These are phyloP conservation scores for Penicillium goetzii DNA, from an alignment of 495 filamentous ascomycete species.

Conservation along the genomic window DNA sequence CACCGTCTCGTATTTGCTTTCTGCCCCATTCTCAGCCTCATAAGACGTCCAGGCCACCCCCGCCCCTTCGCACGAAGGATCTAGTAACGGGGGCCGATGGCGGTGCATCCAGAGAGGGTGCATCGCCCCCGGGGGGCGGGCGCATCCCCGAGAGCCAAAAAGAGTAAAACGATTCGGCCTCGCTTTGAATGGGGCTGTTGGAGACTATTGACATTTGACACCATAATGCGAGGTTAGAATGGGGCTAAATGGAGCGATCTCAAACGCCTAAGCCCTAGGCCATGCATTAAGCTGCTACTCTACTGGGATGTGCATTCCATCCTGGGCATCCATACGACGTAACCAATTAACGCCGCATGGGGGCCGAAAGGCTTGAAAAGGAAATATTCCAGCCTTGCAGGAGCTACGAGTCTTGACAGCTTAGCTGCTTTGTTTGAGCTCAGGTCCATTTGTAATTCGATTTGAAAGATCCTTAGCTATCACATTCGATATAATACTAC, in stretches of 20 bases:
- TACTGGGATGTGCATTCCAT: constrained; percentile 1
- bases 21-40: constrained; percentile 7
- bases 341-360: neutral
- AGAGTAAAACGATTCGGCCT: constrained; percentile 2
- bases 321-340: neutral
- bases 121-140: neutral
- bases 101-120: neutral
- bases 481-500: neutral
- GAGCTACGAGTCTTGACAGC: neutral
- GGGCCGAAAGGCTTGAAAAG: neutral
- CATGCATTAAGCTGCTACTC: neutral
- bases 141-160: neutral
- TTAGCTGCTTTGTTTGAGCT: neutral
- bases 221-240: neutral
- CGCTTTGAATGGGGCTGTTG: neutral
- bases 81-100: neutral
- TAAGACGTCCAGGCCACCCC: neutral
- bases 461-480: neutral
- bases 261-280: constrained; percentile 4
- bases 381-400: neutral
- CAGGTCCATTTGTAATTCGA: neutral
- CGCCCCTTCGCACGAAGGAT: neutral
- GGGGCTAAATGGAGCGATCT: constrained; percentile 2
- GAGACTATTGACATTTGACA: neutral
- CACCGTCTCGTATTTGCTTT: neutral